Conservation (phyloP, 352 stramenopile genomes). For the Pythium monospermum region DNA sequence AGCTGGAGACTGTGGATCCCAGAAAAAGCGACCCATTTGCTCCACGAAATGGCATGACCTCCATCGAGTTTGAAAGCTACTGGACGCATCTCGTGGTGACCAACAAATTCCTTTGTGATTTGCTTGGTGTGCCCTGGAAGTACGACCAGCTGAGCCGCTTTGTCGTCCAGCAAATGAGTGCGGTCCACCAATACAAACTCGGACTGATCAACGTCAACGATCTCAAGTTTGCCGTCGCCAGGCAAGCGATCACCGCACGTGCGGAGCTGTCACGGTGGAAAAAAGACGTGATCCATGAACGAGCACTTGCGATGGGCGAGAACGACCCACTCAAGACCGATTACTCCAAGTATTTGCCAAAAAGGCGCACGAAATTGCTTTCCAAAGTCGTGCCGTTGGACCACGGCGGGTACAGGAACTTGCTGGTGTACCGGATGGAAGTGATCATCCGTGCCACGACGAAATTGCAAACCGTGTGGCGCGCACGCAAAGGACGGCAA, state of each 20-base stretch:
- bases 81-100: slow-evolving; percentile 43
- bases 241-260: slow-evolving; percentile 41
- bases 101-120: slow-evolving; percentile 62
- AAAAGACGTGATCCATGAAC: slow-evolving; percentile 82
- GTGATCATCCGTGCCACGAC: slow-evolving; percentile 63
- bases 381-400: slow-evolving; percentile 87
- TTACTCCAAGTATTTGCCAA: slow-evolving; percentile 89
- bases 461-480: slow-evolving; percentile 82
- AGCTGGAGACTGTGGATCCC: slow-evolving; percentile 25
- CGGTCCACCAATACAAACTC: slow-evolving; percentile 82
- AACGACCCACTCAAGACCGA: slow-evolving; percentile 91
- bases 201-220: slow-evolving; percentile 86
- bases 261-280: slow-evolving; percentile 56
- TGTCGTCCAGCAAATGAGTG: slow-evolving; percentile 83
- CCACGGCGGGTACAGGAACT: slow-evolving; percentile 85
- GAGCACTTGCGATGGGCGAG: slow-evolving; percentile 84
- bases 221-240: slow-evolving; percentile 76
- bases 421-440: slow-evolving; percentile 71
- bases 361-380: slow-evolving; percentile 54
- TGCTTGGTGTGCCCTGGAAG: slow-evolving; percentile 65
- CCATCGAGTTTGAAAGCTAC: slow-evolving; percentile 69
- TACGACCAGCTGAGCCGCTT: slow-evolving; percentile 79
- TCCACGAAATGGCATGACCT: slow-evolving; percentile 57
- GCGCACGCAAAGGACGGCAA: slow-evolving; percentile 68
- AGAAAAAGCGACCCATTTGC: background rate